Base-by-base conservation (phyloP, 1,139 yeast species). In the Sugiyamaella grinbergsii region DNA sequence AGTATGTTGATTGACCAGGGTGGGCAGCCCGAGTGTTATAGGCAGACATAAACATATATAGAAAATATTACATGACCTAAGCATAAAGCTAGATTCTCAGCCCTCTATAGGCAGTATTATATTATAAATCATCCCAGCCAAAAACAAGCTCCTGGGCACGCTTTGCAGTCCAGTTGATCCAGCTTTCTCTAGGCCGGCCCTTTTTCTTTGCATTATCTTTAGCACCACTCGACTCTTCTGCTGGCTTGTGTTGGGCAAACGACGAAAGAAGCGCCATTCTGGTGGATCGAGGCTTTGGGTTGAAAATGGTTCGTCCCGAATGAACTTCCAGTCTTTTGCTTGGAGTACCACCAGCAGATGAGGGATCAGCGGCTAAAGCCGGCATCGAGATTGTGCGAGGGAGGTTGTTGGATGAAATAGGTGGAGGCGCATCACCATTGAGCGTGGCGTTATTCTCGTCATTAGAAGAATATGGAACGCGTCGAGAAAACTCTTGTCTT, bases 61-160 rank as follows among this genome's bases (percentile, higher is more conserved):
- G n/a, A n/a, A n/a, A n/a, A n/a, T n/a, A n/a, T n/a, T n/a, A n/a
- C n/a, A n/a, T n/a, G n/a, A n/a, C n/a, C n/a, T n/a, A n/a, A n/a
- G n/a, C n/a, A n/a, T n/a, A n/a, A n/a, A n/a, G n/a, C n/a, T n/a
- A n/a, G n/a, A n/a, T n/a, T n/a, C n/a, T n/a, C n/a, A n/a, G n/a
- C n/a, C n/a, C n/a, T n/a, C n/a, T n/a, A n/a, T n/a, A n/a, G n/a
- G n/a, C n/a, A n/a, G n/a, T n/a, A 29, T 34, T 19, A 28, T 42
- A 24, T 39, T 63, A 77, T 50, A 77, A 60, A 54, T 78, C 80
- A 54, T 78, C 81, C 81, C 82, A 79, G 2, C 83, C 83, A 63
- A 79, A 79, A 31, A 78, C 66, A 22, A 69, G 51, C 54, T 71
- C 72, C 31, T 67, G 69, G 3, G 72, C 71, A 39, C 63, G 60